These are phyloP conservation scores for Colletotrichum cereale DNA, from an alignment of 2,329 filamentous ascomycete genomes.

Conservation along the genomic window DNA sequence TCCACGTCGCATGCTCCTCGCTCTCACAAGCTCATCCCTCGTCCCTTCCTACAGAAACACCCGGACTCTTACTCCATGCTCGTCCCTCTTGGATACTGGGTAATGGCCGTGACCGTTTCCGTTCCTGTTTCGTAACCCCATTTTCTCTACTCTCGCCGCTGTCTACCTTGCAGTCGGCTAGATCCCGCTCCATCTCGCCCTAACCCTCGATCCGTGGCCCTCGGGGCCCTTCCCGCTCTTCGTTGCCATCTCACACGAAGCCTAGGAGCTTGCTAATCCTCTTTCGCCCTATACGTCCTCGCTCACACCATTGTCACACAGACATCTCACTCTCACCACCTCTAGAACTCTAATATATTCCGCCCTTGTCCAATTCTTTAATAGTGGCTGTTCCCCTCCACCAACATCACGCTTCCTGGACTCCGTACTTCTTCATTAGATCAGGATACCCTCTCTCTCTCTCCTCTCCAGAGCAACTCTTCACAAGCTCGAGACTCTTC, in stretches of 20 bases:
- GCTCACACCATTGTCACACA: conserved; percentile 35
- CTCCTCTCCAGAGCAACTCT: conserved; percentile 19
- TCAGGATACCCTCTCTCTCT: conserved; percentile 33
- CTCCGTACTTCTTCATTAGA: conserved; percentile 32
- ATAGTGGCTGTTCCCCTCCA: conserved; percentile 35
- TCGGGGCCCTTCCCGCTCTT: conserved; percentile 36
- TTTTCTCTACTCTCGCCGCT: conserved; percentile 27
- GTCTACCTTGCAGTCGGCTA: conserved; percentile 36
- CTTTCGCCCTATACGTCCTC: conserved; percentile 26
- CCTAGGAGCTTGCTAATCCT: conserved; percentile 36
- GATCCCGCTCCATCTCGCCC: conserved; percentile 31
- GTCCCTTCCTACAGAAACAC: conserved; percentile 40
- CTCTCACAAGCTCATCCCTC: conserved; percentile 36
- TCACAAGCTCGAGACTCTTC: conserved; percentile 14
- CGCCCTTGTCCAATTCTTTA: conserved; percentile 32
- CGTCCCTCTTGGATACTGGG: conserved; percentile 40
- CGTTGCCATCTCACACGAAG: conserved; percentile 27
- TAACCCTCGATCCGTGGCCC: conserved; percentile 28
- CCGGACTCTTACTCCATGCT: conserved; percentile 40
- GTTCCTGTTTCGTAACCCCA: conserved; percentile 40
- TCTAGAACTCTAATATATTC: conserved; percentile 37
- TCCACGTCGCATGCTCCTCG: conserved; percentile 33
- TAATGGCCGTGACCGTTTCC: conserved; percentile 42
- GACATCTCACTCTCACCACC: conserved; percentile 37
- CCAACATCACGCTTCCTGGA: conserved; percentile 26